Percentiles rank a stretch among this genome's conserved stretches.
These are phyloP conservation scores for Astrephomene gubernaculifera DNA, from an alignment of 139 green algal species.

Conservation along the genomic window DNA sequence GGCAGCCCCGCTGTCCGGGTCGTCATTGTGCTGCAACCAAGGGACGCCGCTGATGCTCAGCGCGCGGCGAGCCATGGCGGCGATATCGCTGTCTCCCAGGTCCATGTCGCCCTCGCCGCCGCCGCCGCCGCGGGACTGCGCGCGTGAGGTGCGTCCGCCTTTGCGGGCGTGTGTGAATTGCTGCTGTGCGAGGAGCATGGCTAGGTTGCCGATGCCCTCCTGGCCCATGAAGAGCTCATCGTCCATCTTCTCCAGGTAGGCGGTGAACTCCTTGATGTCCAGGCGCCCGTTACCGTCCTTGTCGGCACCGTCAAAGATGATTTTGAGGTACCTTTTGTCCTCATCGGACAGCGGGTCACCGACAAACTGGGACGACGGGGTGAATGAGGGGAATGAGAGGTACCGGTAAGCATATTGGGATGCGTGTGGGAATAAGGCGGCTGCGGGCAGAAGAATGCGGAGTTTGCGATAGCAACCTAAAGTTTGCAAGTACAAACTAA, in stretches of 20 bases:
- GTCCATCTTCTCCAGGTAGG: constrained; percentile 42
- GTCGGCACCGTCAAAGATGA: constrained; percentile 25
- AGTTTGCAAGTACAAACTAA: too few species aligned
- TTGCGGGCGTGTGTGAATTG: too few species aligned
- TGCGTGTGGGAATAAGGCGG: too few species aligned
- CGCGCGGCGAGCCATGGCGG: neutral
- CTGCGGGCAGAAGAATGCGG: too few species aligned
- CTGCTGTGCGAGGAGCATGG: too few species aligned
- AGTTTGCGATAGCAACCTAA: too few species aligned
- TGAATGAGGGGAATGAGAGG: neutral
- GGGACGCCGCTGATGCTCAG: too few species aligned
- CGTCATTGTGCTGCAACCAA: too few species aligned
- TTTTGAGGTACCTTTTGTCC: constrained; percentile 38
- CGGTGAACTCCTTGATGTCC: constrained; percentile 47
- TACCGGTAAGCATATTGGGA: too few species aligned
- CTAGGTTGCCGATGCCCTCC: neutral
- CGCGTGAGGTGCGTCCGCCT: too few species aligned
- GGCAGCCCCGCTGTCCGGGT: neutral
- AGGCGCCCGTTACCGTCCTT: constrained; percentile 42
- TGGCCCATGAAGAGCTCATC: constrained; percentile 30
- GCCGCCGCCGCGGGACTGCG: too few species aligned
- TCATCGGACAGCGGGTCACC: constrained; percentile 39
- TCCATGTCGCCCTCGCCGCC: constrained; percentile 5
- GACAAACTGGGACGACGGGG: constrained; percentile 29
- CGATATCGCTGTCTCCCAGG: too few species aligned